A percentile compares a stretch with the other conserved stretches of the same genome.
phyloP scores from a whole-genome alignment of 495 filamentous ascomycete species.

The Cudoniella acicularis region DNA sequence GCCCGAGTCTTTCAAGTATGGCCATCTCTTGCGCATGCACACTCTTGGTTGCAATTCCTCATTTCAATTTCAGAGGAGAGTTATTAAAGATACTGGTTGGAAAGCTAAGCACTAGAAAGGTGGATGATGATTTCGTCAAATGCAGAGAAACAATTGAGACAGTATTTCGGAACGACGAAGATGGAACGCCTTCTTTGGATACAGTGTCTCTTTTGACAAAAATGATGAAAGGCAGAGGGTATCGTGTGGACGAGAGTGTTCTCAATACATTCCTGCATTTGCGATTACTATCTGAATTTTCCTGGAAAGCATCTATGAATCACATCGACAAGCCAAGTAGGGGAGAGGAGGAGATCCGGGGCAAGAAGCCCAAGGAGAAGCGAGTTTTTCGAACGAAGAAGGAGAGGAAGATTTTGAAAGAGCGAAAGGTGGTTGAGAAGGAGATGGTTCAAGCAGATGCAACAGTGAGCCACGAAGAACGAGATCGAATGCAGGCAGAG shows the following conservation, averaged over 20 bases:
- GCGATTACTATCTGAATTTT: conserved; percentile 81
- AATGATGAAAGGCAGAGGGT: conserved; percentile 88
- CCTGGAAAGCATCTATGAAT: conserved; percentile 73
- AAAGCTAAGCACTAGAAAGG: conserved; percentile 64
- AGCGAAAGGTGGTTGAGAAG: conserved; percentile 82
- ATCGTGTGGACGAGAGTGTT: conserved; percentile 75
- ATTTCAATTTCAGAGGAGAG: conserved; percentile 93
- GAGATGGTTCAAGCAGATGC: conserved; percentile 94
- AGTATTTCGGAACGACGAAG: conserved; percentile 81
- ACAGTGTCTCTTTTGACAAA: conserved; percentile 80
- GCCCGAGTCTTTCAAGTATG: conserved; percentile 53
- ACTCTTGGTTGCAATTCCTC: conserved; percentile 74
- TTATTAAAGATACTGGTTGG: conserved; percentile 81
- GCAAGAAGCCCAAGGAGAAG: conserved; percentile 69
- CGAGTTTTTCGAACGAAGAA: conserved; percentile 66
- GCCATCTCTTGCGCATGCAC: conserved; percentile 83
- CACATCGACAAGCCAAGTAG: conserved; percentile 58
- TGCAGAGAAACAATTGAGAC: conserved; percentile 76
- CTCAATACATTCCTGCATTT: conserved; percentile 90
- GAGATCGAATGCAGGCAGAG: conserved; percentile 88
- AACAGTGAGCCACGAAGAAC: conserved; percentile 81
- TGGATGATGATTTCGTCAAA: conserved; percentile 71
- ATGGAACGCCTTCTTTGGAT: conserved; percentile 82
- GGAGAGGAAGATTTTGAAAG: conserved; percentile 68
- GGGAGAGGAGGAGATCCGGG: conserved; percentile 24